Conservation (phyloP, 495 filamentous ascomycete genomes). For the Penicillium fimorum region DNA sequence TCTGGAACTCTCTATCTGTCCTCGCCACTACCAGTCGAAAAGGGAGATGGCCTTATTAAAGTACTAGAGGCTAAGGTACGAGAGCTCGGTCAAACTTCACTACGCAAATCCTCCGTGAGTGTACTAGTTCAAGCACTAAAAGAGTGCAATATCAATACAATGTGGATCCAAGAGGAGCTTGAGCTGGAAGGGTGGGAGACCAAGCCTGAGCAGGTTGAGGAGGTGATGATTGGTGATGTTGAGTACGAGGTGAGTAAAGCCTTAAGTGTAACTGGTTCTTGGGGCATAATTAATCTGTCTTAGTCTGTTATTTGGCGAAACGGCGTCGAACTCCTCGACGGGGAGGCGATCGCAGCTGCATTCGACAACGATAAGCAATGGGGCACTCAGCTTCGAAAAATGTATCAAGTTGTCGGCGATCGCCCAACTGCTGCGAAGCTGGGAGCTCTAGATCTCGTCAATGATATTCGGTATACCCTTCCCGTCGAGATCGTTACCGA, state of each 20-base stretch:
- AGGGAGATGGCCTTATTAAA: constrained; percentile 31
- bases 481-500: constrained; percentile 36
- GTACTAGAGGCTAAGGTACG: constrained; percentile 30
- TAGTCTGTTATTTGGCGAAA: constrained; percentile 46
- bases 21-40: constrained; percentile 32
- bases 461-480: constrained; percentile 36
- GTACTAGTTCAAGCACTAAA: constrained; percentile 31
- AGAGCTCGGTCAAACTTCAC: constrained; percentile 29
- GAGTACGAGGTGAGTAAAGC: constrained; percentile 36
- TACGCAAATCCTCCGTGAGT: constrained; percentile 28
- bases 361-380: constrained; percentile 31
- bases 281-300: not conserved
- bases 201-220: constrained; percentile 34
- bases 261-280: not conserved
- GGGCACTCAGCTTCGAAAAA: constrained; percentile 35
- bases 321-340: constrained; percentile 34
- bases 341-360: constrained; percentile 30
- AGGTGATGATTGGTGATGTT: constrained; percentile 42
- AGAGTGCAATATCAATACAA: constrained; percentile 39
- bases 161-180: constrained; percentile 41
- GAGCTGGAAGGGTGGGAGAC: constrained; percentile 34
- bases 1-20: constrained; percentile 40
- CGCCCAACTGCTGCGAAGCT: constrained; percentile 41
- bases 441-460: constrained; percentile 37
- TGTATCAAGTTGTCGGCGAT: constrained; percentile 37